These are phyloP conservation scores for Amanita pallidorosea DNA, from an alignment of 768 basidiomycete genomes.

Conservation along the genomic window DNA sequence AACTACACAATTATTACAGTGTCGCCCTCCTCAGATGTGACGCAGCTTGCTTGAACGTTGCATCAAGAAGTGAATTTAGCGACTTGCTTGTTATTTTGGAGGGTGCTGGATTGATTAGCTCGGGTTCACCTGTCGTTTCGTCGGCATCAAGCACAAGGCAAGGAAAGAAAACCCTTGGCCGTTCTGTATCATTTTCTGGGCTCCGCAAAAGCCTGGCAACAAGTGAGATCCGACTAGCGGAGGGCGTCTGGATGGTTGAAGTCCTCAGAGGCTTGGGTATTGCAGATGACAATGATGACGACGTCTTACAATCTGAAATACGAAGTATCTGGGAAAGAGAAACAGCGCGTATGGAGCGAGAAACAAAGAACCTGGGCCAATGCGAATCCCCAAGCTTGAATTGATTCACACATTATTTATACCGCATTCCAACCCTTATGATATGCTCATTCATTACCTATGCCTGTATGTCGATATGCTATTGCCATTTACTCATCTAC, in stretches of 20 bases:
- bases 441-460: conserved; percentile 2
- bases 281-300: conserved; percentile 35
- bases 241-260: conserved; percentile 59
- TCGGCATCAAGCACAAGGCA: conserved; percentile 30
- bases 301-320: conserved; percentile 12
- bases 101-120: conserved; percentile 52
- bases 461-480: conserved; percentile 5
- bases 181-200: conserved; percentile 48
- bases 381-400: not conserved
- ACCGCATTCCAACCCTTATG: not conserved
- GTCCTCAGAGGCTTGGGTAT: conserved; percentile 63
- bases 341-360: conserved; percentile 30
- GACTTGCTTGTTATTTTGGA: conserved; percentile 67
- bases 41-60: conserved; percentile 45
- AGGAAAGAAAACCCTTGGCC: conserved; percentile 40
- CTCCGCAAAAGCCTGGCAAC: conserved; percentile 23
- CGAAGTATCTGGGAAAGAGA: conserved; percentile 41
- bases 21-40: conserved; percentile 46
- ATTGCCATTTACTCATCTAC: not conserved
- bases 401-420: not conserved
- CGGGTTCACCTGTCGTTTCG: conserved; percentile 18
- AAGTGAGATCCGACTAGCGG: conserved; percentile 44
- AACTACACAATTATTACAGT: conserved; percentile 56
- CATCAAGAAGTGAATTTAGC: conserved; percentile 66
- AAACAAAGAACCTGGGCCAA: conserved; percentile 18